Percentiles rank a stretch among this genome's conserved stretches.
Conservation (phyloP, 805 yeast species). For the Pichia nanzhaoensis region DNA sequence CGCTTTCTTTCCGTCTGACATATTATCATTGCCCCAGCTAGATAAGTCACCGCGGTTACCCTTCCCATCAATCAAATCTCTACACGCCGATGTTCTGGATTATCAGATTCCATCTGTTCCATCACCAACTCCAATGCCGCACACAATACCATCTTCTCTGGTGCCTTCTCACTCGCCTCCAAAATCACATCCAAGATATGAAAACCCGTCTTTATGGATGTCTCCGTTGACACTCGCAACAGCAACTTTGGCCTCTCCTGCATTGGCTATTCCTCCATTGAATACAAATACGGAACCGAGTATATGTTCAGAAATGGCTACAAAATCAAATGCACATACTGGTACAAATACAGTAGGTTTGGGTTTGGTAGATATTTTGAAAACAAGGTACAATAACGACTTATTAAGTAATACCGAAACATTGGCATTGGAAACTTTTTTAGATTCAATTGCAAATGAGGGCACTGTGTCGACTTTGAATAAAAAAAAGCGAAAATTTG, state of each 20-base stretch:
- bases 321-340: too few relatives aligned
- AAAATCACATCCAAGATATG: neutral
- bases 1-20: too few relatives aligned
- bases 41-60: neutral
- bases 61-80: neutral
- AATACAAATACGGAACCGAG: too few relatives aligned
- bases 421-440: constrained; percentile 29
- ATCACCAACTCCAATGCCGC: neutral
- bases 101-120: neutral
- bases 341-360: neutral
- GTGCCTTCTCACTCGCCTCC: neutral
- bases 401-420: constrained; percentile 30
- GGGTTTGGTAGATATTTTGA: neutral
- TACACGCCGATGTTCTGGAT: neutral
- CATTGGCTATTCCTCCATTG: too few relatives aligned
- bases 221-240: too few relatives aligned
- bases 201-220: neutral
- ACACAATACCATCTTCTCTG: neutral
- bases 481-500: neutral
- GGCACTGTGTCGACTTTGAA: neutral
- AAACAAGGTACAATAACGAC: constrained; percentile 15
- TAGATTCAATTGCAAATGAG: constrained; percentile 33
- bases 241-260: too few relatives aligned
- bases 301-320: too few relatives aligned
- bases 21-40: neutral